Conservation (phyloP, 2,329 filamentous ascomycete species). For the Drechslerella coelobrocha region DNA sequence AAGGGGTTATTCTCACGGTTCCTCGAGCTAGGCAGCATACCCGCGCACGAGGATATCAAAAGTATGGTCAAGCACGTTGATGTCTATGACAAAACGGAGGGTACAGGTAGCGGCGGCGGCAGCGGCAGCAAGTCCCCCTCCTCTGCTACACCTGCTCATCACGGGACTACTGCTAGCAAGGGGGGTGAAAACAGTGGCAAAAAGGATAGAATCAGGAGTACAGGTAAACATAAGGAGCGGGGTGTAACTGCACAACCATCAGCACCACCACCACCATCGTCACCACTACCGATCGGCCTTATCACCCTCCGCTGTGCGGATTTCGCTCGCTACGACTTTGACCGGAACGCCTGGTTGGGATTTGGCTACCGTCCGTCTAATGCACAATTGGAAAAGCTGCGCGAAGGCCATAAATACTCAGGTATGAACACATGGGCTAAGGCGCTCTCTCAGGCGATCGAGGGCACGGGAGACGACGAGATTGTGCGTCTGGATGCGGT, state of each 20-base stretch:
- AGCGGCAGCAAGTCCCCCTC: too few relatives aligned
- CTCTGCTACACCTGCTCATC: too few relatives aligned
- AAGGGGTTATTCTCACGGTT: conserved; percentile 56
- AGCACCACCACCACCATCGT: too few relatives aligned
- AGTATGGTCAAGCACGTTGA: conserved; percentile 16
- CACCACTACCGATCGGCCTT: conserved; percentile 53
- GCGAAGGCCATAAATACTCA: conserved; percentile 52
- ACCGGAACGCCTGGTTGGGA: conserved; percentile 58
- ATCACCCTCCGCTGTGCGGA: conserved; percentile 57
- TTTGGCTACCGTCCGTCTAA: conserved; percentile 44
- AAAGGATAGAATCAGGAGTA: too few relatives aligned
- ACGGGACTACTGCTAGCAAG: too few relatives aligned
- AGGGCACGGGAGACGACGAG: conserved; percentile 55
- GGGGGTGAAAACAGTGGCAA: too few relatives aligned
- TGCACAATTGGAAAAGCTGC: conserved; percentile 52
- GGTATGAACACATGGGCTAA: conserved; percentile 35
- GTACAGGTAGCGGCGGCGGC: not conserved
- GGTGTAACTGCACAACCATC: too few relatives aligned
- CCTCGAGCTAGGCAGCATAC: conserved; percentile 54
- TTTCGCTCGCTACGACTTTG: conserved; percentile 57
- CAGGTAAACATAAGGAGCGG: too few relatives aligned
- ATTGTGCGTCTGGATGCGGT: conserved; percentile 58
- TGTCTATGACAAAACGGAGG: not conserved
- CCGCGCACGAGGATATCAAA: conserved; percentile 50
- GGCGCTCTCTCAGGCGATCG: conserved; percentile 41